Percentiles rank a stretch among this genome's conserved stretches.
Evolutionary conservation across 192 early-diverging fungal genomes (phyloP).

Genomic region (Oehlia diaphana): DNA sequence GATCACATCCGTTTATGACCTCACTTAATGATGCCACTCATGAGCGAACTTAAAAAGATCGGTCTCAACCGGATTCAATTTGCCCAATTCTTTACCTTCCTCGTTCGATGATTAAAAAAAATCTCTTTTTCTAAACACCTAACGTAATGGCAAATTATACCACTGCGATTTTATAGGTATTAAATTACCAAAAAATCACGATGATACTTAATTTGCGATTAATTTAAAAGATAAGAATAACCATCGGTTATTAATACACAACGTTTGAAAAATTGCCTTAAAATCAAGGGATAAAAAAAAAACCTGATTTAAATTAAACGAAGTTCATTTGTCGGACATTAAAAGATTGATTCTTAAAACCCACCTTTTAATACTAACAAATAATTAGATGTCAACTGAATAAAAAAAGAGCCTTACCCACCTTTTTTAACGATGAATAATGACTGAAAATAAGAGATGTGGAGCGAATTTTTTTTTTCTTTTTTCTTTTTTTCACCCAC

Average conservation of each 20-base stretch:
- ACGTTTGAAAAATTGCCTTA: background rate
- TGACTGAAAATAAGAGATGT: background rate
- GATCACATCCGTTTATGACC: background rate
- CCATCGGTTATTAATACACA: background rate
- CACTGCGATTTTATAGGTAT: background rate
- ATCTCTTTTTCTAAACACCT: background rate
- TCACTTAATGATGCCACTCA: background rate
- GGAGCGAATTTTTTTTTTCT: too few species aligned
- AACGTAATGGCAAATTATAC: background rate
- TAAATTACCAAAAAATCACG: background rate
- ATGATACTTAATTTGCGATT: background rate
- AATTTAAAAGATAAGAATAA: background rate
- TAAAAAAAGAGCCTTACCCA: background rate
- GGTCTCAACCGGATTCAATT: background rate
- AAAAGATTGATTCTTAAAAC: background rate
- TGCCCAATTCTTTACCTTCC: background rate
- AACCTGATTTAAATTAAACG: background rate
- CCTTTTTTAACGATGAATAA: background rate
- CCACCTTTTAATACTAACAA: background rate
- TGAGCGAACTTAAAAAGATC: too few species aligned
- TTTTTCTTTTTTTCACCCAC: too few species aligned
- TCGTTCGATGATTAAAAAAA: background rate
- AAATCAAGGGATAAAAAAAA: background rate
- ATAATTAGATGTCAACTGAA: background rate
- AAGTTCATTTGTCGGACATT: background rate